phyloP scores from a whole-genome alignment of 2,329 filamentous ascomycete species.

The Albophoma yamanashiensis region DNA sequence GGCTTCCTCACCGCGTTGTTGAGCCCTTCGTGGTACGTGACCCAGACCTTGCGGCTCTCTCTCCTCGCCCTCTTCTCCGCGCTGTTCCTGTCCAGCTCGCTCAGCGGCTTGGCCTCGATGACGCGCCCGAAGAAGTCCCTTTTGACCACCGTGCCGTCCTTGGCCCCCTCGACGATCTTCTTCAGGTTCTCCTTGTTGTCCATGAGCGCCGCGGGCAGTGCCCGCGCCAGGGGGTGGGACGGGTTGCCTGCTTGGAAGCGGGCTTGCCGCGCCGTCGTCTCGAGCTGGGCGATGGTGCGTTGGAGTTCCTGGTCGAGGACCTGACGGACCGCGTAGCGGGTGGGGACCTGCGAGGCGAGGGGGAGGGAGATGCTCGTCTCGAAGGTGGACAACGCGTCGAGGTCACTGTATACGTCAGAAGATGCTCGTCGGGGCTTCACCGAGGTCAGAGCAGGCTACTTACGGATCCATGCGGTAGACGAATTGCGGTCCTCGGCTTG shows the following conservation, averaged over 20 bases:
- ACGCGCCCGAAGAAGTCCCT: conserved; percentile 80
- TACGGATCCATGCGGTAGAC: conserved; percentile 94
- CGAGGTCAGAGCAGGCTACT: conserved; percentile 18
- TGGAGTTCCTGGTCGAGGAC: conserved; percentile 85
- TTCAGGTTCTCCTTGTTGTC: conserved; percentile 27
- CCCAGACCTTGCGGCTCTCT: conserved; percentile 60
- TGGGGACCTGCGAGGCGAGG: conserved; percentile 53
- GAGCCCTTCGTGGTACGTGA: conserved; percentile 81
- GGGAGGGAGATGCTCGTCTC: conserved; percentile 52
- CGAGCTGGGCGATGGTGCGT: conserved; percentile 57
- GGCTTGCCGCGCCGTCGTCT: conserved; percentile 54
- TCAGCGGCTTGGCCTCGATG: conserved; percentile 33
- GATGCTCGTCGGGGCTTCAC: not conserved
- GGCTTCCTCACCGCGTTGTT: conserved; percentile 90
- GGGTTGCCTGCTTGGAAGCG: conserved; percentile 43
- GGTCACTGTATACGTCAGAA: conserved; percentile 29
- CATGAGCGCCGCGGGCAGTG: conserved; percentile 1
- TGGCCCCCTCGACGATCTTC: conserved; percentile 12
- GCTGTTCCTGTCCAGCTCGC: conserved; percentile 29
- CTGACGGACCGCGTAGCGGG: conserved; percentile 86
- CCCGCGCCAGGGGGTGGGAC: conserved; percentile 13
- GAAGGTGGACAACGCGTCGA: conserved; percentile 72
- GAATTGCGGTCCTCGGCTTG: conserved; percentile 54
- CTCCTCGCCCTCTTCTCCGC: conserved; percentile 22
- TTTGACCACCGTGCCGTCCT: conserved; percentile 39